Conservation (phyloP, 1,139 yeast species). For the Hyphopichia fennica region DNA sequence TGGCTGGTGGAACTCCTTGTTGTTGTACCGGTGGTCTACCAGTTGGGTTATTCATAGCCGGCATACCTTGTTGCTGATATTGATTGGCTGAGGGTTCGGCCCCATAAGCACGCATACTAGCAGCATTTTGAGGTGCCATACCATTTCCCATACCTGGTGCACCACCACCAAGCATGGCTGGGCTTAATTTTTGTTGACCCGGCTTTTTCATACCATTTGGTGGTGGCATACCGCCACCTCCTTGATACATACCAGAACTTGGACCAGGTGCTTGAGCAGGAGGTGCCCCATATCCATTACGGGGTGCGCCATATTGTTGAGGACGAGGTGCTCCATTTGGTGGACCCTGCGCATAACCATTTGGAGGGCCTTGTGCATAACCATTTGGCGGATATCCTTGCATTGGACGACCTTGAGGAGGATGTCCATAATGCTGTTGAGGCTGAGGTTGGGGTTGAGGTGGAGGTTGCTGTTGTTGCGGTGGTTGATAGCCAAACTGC, state of each 20-base stretch:
- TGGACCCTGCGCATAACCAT: conserved; percentile 10
- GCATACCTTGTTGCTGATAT: conserved; percentile 6
- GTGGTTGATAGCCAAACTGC: conserved; percentile 11
- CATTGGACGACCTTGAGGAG: conserved; percentile 2
- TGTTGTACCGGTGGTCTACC: conserved; percentile 4
- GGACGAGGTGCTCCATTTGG: conserved; percentile 3
- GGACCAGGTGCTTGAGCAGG: conserved; percentile 1
- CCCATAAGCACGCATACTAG: conserved; percentile 11
- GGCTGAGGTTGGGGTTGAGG: conserved; percentile 7
- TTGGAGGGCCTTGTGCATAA: conserved; percentile 12
- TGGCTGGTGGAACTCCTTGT: conserved; percentile 5
- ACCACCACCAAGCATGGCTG: background rate
- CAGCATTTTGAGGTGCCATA: conserved; percentile 11
- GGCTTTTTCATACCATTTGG: conserved; percentile 1
- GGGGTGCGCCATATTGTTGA: background rate
- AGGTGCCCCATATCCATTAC: background rate
- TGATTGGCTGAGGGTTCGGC: conserved; percentile 3
- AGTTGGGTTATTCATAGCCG: background rate
- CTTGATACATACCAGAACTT: background rate
- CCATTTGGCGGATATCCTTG: conserved; percentile 9
- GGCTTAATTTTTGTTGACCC: background rate
- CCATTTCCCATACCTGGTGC: background rate
- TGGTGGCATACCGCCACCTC: background rate
- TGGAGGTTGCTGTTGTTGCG: conserved; percentile 1
- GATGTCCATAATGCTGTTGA: conserved; percentile 3